Conservation (phyloP, 768 basidiomycete genomes). For the Gautieria morchelliformis region DNA sequence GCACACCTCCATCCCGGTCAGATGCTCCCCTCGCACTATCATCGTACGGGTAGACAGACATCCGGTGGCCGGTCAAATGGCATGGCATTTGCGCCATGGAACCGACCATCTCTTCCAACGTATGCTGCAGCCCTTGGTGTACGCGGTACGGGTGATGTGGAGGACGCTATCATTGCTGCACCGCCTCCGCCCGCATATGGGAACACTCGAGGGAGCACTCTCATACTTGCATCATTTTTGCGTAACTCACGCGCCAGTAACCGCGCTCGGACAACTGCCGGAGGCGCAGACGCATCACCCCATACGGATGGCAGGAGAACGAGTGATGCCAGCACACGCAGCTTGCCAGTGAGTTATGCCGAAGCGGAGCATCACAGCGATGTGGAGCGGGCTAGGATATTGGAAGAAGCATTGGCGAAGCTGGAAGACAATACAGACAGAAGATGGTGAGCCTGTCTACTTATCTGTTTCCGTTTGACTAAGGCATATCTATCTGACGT, state of each 20-base stretch:
- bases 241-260: slow-evolving; percentile 19
- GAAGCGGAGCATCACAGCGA: slow-evolving; percentile 47
- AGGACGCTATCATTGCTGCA: slow-evolving; percentile 57
- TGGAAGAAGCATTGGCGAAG: slow-evolving; percentile 48
- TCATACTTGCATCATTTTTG: slow-evolving; percentile 47
- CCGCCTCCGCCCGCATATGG: slow-evolving; percentile 74
- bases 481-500: too few species aligned
- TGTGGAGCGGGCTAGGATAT: slow-evolving; percentile 39
- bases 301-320: slow-evolving; percentile 15
- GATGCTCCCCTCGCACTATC: slow-evolving; percentile 14
- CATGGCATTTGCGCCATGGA: slow-evolving; percentile 57
- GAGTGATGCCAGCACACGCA: slow-evolving; percentile 9
- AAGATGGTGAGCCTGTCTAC: neutral
- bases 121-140: slow-evolving; percentile 63
- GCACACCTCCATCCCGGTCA: slow-evolving; percentile 50
- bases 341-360: slow-evolving; percentile 49
- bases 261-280: slow-evolving; percentile 6
- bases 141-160: slow-evolving; percentile 68
- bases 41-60: slow-evolving; percentile 24
- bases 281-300: neutral
- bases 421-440: slow-evolving; percentile 19
- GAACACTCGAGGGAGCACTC: slow-evolving; percentile 57
- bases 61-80: slow-evolving; percentile 19
- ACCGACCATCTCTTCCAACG: slow-evolving; percentile 57
- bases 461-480: neutral